phyloP scores from a whole-genome alignment of 768 basidiomycete species.

The Termitomyces sp. region DNA sequence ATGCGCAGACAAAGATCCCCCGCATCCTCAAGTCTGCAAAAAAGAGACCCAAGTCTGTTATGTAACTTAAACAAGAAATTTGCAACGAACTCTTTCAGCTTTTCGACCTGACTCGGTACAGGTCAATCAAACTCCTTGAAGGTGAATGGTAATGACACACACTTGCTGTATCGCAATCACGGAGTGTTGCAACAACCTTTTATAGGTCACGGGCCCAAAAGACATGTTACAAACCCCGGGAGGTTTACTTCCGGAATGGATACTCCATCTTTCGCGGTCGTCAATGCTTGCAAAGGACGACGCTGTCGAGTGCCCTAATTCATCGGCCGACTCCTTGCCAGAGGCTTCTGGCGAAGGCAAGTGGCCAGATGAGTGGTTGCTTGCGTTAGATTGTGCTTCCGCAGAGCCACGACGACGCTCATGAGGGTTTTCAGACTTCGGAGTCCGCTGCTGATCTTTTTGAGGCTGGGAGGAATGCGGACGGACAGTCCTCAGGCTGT shows the following conservation, averaged over 20 bases:
- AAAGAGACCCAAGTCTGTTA: background rate
- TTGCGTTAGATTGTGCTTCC: background rate
- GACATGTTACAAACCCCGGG: conserved; percentile 29
- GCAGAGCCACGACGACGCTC: background rate
- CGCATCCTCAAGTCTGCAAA: conserved; percentile 29
- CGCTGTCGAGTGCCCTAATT: conserved; percentile 1
- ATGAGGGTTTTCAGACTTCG: background rate
- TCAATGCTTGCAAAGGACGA: background rate
- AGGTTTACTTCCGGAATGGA: conserved; percentile 34
- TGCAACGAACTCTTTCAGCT: conserved; percentile 21
- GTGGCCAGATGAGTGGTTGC: background rate
- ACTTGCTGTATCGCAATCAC: conserved; percentile 6
- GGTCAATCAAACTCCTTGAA: background rate
- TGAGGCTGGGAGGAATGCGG: background rate
- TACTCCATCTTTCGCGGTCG: conserved; percentile 27
- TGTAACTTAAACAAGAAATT: background rate
- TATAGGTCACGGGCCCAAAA: conserved; percentile 23
- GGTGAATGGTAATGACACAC: background rate
- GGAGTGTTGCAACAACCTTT: conserved; percentile 4
- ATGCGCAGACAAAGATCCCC: conserved; percentile 41
- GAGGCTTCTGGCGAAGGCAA: conserved; percentile 2
- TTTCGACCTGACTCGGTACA: conserved; percentile 15
- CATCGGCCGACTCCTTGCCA: conserved; percentile 5
- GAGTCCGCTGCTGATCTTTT: background rate
- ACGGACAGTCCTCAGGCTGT: conserved; percentile 23